phyloP scores from a whole-genome alignment of 495 filamentous ascomycete genomes.

The Talaromyces wortmannii region DNA sequence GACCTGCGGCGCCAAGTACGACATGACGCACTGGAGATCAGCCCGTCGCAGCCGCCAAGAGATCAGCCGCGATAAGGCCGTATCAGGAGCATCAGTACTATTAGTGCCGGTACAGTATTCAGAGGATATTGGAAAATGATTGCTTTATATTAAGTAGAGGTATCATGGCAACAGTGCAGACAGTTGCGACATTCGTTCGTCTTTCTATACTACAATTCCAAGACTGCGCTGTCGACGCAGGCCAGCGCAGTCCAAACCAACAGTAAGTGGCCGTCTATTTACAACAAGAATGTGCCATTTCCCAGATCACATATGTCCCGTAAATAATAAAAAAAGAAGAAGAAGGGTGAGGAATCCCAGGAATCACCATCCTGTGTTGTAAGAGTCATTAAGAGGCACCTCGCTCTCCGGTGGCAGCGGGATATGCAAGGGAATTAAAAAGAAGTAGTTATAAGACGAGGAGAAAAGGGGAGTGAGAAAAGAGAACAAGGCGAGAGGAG shows the following conservation, averaged over 20 bases:
- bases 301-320: constrained; percentile 17
- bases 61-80: not conserved
- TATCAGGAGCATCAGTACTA: too few relatives aligned
- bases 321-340: not conserved
- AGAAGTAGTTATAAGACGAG: constrained; percentile 8
- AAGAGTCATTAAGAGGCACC: not conserved
- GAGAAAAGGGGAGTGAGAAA: constrained; percentile 8
- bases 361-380: not conserved
- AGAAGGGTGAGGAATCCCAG: not conserved
- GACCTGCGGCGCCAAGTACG: not conserved
- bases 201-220: not conserved
- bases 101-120: too few relatives aligned
- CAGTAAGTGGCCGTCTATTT: constrained; percentile 16
- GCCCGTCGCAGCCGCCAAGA: not conserved
- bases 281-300: constrained; percentile 19
- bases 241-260: not conserved
- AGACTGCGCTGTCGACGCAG: not conserved
- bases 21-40: constrained; percentile 6
- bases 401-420: not conserved
- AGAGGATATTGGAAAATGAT: not conserved
- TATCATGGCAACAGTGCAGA: too few relatives aligned
- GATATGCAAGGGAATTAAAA: constrained; percentile 1
- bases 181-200: not conserved
- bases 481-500: not conserved
- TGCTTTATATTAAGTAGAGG: not conserved